Base-by-base conservation (phyloP, 2,329 filamentous ascomycete genomes). In the Periconia sp. region DNA sequence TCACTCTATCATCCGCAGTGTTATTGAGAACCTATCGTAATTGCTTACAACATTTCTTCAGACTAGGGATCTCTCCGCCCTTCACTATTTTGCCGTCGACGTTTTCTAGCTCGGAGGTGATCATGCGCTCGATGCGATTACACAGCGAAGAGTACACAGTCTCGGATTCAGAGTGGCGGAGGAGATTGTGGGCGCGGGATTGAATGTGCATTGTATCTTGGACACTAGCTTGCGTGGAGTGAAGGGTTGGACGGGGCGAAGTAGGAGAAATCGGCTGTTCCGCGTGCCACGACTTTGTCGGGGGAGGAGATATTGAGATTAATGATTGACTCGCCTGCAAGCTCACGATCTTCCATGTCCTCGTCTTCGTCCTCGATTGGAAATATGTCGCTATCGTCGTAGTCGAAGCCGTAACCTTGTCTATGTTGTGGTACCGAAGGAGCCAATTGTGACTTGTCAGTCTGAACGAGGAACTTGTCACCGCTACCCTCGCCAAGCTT, bases 221-320 rank as follows among this genome's bases (percentile, higher is more conserved):
- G 13, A 46, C 42, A 1, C 53, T 57, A 3, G 63, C 63, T 6
- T 36, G 43, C 3, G 63, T 65, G 28, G 61, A 68, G 3, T 53
- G 33, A 1, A 58, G 51, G 7, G 24, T 33, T 4, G 44, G 43
- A 26, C 53, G 50, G 58, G 0, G 43, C 46, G 26, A 47, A 46
- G 5, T 59, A 40, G 33, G 60, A 46, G 15, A 54, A 56, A 4
- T 56, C 58, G 2, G 43, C 54, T 1, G 52, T 32, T n/a, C 50
- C 48, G 13, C 59, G 55, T 18, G 56, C 38, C 15, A 65, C 60
- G 2, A 65, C 50, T 1, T 54, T 29, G 8, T 63, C 59, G 8
- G 50, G 41, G 30, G 61, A 60, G 0, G 57, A 60, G 11, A 46
- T 44, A n/a, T 55, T 36, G 2, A 28, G 30, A 12, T 46, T 24